Conservation (phyloP, 768 basidiomycete species). For the Sarcomyxa edulis region DNA sequence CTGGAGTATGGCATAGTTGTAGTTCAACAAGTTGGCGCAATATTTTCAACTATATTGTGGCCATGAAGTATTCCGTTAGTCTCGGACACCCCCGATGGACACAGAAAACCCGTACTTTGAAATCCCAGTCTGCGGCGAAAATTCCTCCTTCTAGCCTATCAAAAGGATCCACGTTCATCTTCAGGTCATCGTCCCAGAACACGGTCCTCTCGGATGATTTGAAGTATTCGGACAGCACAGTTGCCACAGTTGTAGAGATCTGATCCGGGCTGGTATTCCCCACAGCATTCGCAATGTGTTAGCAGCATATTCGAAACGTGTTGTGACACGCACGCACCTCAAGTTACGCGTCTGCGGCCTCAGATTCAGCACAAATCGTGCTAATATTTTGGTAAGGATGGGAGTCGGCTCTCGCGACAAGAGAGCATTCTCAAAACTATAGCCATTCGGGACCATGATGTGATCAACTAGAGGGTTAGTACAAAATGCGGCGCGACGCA, state of each 20-base stretch:
- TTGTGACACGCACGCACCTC: constrained; percentile 53
- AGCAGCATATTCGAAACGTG: constrained; percentile 20
- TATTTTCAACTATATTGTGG: constrained; percentile 60
- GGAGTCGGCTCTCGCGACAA: constrained; percentile 66
- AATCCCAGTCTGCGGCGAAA: constrained; percentile 75
- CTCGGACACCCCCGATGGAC: constrained; percentile 16
- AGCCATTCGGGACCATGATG: constrained; percentile 24
- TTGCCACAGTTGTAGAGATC: constrained; percentile 70
- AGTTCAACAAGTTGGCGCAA: constrained; percentile 83
- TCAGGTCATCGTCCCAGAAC: constrained; percentile 73
- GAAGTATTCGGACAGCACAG: constrained; percentile 66
- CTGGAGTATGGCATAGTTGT: constrained; percentile 64
- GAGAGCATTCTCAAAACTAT: constrained; percentile 76
- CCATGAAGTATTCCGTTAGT: constrained; percentile 9
- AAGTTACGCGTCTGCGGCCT: constrained; percentile 87
- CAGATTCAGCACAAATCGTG: constrained; percentile 75
- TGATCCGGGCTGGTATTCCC: constrained; percentile 63
- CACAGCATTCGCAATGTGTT: constrained; percentile 27
- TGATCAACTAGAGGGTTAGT: too few relatives aligned
- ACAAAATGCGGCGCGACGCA: constrained; percentile 44
- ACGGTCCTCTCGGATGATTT: constrained; percentile 69
- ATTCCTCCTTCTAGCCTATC: constrained; percentile 61
- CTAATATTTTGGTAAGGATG: constrained; percentile 67
- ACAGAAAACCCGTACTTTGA: constrained; percentile 61
- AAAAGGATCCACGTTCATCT: constrained; percentile 72